Conservation (phyloP, 768 basidiomycete species). For the Boletus reticuloceps region DNA sequence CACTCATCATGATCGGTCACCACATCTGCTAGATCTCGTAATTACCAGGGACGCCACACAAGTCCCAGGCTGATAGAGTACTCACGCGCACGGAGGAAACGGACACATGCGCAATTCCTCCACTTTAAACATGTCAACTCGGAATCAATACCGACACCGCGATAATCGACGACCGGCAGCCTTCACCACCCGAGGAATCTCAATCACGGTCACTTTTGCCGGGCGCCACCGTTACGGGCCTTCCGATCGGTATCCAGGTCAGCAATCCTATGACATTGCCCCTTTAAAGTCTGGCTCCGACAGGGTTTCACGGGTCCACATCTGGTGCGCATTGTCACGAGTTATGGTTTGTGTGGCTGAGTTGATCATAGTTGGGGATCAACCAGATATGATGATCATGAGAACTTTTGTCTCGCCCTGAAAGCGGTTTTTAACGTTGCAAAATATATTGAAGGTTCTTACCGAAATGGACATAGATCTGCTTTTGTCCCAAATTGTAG, state of each 20-base stretch:
- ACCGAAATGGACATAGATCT: conserved; percentile 29
- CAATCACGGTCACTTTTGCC: conserved; percentile 21
- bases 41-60: conserved; percentile 24
- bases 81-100: conserved; percentile 19
- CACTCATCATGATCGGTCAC: conserved; percentile 21
- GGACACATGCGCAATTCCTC: conserved; percentile 12
- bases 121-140: conserved; percentile 22
- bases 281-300: conserved; percentile 8
- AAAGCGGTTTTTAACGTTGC: conserved; percentile 14
- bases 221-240: conserved; percentile 25
- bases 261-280: conserved; percentile 1
- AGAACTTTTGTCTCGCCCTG: conserved; percentile 8
- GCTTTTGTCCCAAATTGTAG: conserved; percentile 25
- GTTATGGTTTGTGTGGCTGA: conserved; percentile 4
- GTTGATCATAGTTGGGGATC: conserved; percentile 22
- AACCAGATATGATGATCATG: conserved; percentile 2
- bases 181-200: conserved; percentile 7
- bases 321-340: conserved; percentile 13
- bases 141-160: conserved; percentile 23
- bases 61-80: conserved; percentile 16
- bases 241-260: conserved; percentile 21
- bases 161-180: conserved; percentile 19
- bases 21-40: conserved; percentile 20
- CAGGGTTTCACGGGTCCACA: conserved; percentile 14
- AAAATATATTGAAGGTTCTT: conserved; percentile 19